phyloP scores from a whole-genome alignment of 495 filamentous ascomycete genomes.

The Penicillium canariense region DNA sequence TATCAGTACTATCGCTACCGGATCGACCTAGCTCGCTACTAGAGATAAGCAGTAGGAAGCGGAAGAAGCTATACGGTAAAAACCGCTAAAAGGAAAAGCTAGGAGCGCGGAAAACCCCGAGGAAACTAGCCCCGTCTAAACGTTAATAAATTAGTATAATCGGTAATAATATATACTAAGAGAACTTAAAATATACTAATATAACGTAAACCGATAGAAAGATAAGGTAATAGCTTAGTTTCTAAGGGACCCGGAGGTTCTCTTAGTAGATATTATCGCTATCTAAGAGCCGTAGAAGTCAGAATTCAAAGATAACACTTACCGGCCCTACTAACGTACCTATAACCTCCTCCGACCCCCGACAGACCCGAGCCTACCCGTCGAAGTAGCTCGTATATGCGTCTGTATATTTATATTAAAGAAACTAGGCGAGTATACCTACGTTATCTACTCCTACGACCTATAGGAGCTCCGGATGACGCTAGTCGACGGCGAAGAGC shows the following conservation, averaged over 20 bases:
- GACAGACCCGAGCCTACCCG: background rate
- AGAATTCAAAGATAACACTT: constrained; percentile 10
- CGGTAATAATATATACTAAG: too few relatives aligned
- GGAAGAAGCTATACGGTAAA: too few relatives aligned
- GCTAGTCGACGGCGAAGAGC: too few relatives aligned
- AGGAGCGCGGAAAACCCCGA: too few relatives aligned
- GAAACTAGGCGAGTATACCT: background rate
- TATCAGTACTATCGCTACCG: too few relatives aligned
- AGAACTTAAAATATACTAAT: constrained; percentile 3
- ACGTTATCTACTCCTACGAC: background rate
- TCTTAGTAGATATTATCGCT: constrained; percentile 16
- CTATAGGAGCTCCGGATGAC: background rate
- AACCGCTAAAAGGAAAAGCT: too few relatives aligned
- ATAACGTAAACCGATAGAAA: constrained; percentile 17
- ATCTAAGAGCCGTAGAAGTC: constrained; percentile 24
- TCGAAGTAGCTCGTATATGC: background rate
- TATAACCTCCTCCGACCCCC: constrained; percentile 14
- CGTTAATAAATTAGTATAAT: too few relatives aligned
- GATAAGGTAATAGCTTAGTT: constrained; percentile 23
- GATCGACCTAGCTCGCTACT: too few relatives aligned
- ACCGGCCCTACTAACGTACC: constrained; percentile 9
- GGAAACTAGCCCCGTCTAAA: too few relatives aligned
- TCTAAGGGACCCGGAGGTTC: constrained; percentile 10
- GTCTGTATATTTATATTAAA: constrained; percentile 1
- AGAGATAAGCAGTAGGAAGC: too few relatives aligned